Percentiles rank a stretch among this genome's conserved stretches.
Evolutionary conservation across 2,329 filamentous ascomycete genomes (phyloP).

Genomic region (Colletotrichum scovillei): DNA sequence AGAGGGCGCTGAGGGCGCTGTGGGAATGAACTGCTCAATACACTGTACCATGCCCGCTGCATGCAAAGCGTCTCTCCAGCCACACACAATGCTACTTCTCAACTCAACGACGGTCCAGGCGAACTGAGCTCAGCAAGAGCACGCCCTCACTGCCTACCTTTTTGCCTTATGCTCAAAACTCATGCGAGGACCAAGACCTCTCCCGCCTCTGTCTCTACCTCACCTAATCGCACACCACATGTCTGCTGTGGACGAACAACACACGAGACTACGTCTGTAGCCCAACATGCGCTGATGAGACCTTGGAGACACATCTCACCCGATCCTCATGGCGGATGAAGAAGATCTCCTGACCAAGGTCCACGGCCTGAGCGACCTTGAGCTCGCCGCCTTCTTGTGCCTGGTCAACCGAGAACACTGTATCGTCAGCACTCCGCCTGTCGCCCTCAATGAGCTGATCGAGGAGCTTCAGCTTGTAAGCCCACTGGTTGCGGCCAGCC

Average conservation of each 20-base stretch:
- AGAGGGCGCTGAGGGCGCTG: no score
- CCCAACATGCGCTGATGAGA: slow-evolving; percentile 31
- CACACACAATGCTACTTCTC: slow-evolving; percentile 9
- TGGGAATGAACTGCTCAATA: not conserved
- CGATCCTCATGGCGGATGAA: slow-evolving; percentile 68
- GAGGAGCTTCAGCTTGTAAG: slow-evolving; percentile 78
- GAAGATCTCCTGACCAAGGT: slow-evolving; percentile 72
- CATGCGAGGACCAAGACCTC: not conserved
- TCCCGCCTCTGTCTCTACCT: not conserved
- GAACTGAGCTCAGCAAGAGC: slow-evolving; percentile 2
- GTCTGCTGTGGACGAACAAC: slow-evolving; percentile 14
- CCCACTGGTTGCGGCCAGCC: not conserved
- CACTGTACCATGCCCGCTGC: not conserved
- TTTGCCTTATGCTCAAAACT: not conserved
- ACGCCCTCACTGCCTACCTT: not conserved
- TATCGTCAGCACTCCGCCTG: slow-evolving; percentile 79
- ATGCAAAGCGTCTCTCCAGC: not conserved
- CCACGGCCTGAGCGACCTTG: slow-evolving; percentile 85
- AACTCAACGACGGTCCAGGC: slow-evolving; percentile 17
- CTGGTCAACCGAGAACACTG: slow-evolving; percentile 88
- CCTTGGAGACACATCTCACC: slow-evolving; percentile 21
- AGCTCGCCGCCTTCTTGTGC: slow-evolving; percentile 86
- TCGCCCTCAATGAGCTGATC: slow-evolving; percentile 74
- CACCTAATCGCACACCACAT: slow-evolving; percentile 1
- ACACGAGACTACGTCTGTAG: slow-evolving; percentile 16